Percentiles rank a stretch among this genome's conserved stretches.
Evolutionary conservation across 441 rosid genomes (phyloP).

Genomic region (Heliophila coronopifolia): DNA sequence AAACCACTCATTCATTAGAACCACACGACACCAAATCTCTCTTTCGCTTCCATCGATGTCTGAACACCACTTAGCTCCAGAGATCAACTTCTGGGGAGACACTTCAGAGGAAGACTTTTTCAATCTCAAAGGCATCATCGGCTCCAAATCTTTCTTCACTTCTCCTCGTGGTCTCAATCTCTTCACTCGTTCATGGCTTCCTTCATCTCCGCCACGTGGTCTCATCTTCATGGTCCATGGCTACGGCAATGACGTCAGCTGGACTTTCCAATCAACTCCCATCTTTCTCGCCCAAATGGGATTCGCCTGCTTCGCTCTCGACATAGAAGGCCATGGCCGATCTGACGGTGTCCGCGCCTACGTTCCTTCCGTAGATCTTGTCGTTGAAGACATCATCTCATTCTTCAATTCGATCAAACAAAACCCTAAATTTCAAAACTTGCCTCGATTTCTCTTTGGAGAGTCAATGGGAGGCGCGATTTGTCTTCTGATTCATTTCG

Average conservation of each 20-base stretch:
- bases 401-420: conserved; percentile 47
- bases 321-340: conserved; percentile 77
- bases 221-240: conserved; percentile 79
- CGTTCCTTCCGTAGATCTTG: conserved; percentile 66
- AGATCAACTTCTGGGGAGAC: conserved; percentile 57
- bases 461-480: conserved; percentile 92
- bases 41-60: conserved; percentile 16
- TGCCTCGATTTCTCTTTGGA: conserved; percentile 61
- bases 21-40: not conserved
- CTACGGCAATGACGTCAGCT: conserved; percentile 75
- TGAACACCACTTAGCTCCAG: conserved; percentile 6
- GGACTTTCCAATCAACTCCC: conserved; percentile 70
- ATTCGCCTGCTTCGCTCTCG: conserved; percentile 68
- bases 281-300: conserved; percentile 71
- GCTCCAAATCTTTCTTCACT: conserved; percentile 49
- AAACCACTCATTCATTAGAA: conserved; percentile 3
- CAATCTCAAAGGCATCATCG: conserved; percentile 47
- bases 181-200: conserved; percentile 71
- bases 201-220: conserved; percentile 48
- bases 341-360: conserved; percentile 63
- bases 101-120: conserved; percentile 56
- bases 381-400: conserved; percentile 48
- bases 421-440: conserved; percentile 28
- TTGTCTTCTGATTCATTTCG: conserved; percentile 52
- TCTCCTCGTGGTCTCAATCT: conserved; percentile 70